Percentiles rank a stretch among this genome's conserved stretches.
Evolutionary conservation across 257 asterid species (phyloP).

Genomic region (Scutellaria minor): DNA sequence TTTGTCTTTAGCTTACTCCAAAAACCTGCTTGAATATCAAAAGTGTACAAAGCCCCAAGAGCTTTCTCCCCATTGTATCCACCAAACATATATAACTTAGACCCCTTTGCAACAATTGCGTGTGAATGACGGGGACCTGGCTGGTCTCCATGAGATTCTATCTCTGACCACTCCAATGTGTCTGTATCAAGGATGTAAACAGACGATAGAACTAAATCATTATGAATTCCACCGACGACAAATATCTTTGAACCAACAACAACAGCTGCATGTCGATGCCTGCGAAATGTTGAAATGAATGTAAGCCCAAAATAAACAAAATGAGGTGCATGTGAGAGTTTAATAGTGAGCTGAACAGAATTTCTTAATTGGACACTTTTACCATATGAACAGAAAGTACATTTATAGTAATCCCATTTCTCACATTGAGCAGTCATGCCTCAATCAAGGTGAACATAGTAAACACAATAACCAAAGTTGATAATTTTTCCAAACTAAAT

Average conservation of each 20-base stretch:
- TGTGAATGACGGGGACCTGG: constrained; percentile 96
- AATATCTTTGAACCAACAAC: constrained; percentile 76
- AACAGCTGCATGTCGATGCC: constrained; percentile 96
- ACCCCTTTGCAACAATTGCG: constrained; percentile 66
- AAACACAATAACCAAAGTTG: constrained; percentile 8
- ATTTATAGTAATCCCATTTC: neutral
- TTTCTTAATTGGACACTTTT: constrained; percentile 21
- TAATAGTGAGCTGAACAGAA: constrained; percentile 1
- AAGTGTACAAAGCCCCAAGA: constrained; percentile 68
- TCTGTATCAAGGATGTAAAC: constrained; percentile 67
- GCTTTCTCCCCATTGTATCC: constrained; percentile 90
- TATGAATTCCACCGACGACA: constrained; percentile 78
- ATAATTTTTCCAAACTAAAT: constrained; percentile 20
- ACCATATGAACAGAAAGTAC: constrained; percentile 18
- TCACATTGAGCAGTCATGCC: neutral
- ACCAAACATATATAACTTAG: constrained; percentile 73
- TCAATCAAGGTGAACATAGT: constrained; percentile 5
- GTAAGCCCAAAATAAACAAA: constrained; percentile 29
- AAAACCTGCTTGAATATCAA: constrained; percentile 54
- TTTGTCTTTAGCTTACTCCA: constrained; percentile 65
- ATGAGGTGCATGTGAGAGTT: constrained; percentile 16
- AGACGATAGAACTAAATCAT: constrained; percentile 60
- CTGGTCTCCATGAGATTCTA: constrained; percentile 58
- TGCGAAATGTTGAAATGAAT: constrained; percentile 39
- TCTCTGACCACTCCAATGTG: constrained; percentile 65